These are phyloP conservation scores for bread wheat (Triticum aestivum) DNA, from an alignment of 176 grass and related monocot species.

Conservation along the genomic window DNA sequence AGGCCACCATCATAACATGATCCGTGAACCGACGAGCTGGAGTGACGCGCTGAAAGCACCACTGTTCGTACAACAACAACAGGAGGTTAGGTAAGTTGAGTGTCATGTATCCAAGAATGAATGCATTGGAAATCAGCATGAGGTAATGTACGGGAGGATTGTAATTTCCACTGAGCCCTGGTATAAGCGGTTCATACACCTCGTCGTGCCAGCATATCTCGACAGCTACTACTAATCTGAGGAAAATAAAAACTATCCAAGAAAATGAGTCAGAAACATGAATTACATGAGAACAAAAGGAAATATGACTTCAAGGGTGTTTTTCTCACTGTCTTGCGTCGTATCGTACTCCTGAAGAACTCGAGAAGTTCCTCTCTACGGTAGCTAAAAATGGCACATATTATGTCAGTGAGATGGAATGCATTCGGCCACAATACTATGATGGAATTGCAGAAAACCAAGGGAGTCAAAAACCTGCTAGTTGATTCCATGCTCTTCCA, in stretches of 20 bases:
- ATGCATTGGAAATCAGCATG: background rate
- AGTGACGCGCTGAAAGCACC: background rate
- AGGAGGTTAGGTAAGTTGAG: background rate
- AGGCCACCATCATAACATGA: conserved; percentile 18
- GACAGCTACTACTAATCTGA: conserved; percentile 42
- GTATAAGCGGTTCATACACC: background rate
- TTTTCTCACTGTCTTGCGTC: conserved; percentile 17
- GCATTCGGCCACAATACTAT: background rate
- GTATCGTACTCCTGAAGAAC: background rate
- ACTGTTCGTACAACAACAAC: background rate
- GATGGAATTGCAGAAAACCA: conserved; percentile 20
- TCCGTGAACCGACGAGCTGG: background rate
- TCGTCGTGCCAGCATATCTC: conserved; percentile 22
- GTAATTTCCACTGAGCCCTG: background rate
- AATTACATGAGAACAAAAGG: conserved; percentile 1
- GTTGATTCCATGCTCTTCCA: background rate
- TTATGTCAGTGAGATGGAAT: background rate
- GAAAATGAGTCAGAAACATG: conserved; percentile 28
- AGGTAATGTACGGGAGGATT: background rate
- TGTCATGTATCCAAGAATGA: background rate
- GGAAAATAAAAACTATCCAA: conserved; percentile 45
- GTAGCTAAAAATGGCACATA: conserved; percentile 24
- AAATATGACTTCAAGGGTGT: background rate
- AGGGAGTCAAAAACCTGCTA: conserved; percentile 6
- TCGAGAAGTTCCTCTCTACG: conserved; percentile 25